Conservation (phyloP, 805 yeast genomes). For the Priceomyces fermenticarens region DNA sequence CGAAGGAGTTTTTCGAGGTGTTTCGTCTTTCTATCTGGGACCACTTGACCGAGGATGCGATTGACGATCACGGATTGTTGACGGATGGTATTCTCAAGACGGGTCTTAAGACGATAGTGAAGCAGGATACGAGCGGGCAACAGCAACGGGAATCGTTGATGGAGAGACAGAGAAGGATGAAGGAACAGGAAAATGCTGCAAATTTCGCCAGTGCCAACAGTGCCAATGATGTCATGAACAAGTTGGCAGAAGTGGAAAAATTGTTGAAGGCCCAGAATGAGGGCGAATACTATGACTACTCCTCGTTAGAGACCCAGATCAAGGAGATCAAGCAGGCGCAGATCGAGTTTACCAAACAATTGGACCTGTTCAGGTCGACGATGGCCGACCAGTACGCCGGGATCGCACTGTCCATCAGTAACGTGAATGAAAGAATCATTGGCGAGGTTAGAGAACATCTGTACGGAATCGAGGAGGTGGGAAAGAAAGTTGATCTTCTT, state of each 20-base stretch:
- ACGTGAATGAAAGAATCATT: conserved; percentile 34
- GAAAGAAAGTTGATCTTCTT: conserved; percentile 37
- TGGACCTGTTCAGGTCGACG: conserved; percentile 21
- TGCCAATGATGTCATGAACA: conserved; percentile 4
- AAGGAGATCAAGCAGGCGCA: conserved; percentile 9
- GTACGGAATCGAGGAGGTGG: conserved; percentile 27
- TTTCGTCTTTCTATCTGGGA: conserved; percentile 56
- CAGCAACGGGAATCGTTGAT: conserved; percentile 32
- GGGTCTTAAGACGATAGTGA: conserved; percentile 28
- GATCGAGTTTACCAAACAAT: neutral
- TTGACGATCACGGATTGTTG: conserved; percentile 53
- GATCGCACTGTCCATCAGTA: conserved; percentile 26
- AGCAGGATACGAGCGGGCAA: neutral
- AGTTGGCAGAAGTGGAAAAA: conserved; percentile 8
- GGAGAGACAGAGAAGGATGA: conserved; percentile 29
- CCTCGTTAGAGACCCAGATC: conserved; percentile 12
- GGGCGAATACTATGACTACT: conserved; percentile 4
- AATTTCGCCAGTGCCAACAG: neutral
- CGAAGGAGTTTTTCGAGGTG: conserved; percentile 62
- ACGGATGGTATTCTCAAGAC: conserved; percentile 43
- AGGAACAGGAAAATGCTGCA: conserved; percentile 13
- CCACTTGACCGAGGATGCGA: conserved; percentile 51
- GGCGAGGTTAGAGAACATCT: conserved; percentile 43
- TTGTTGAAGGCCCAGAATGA: neutral
- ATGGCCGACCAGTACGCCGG: conserved; percentile 30